Evolutionary conservation across 371 early-diverging fungal genomes (phyloP), one percentile per base, ranked within the genome.

Genomic region (Dinochytrium kinnereticum): DNA sequence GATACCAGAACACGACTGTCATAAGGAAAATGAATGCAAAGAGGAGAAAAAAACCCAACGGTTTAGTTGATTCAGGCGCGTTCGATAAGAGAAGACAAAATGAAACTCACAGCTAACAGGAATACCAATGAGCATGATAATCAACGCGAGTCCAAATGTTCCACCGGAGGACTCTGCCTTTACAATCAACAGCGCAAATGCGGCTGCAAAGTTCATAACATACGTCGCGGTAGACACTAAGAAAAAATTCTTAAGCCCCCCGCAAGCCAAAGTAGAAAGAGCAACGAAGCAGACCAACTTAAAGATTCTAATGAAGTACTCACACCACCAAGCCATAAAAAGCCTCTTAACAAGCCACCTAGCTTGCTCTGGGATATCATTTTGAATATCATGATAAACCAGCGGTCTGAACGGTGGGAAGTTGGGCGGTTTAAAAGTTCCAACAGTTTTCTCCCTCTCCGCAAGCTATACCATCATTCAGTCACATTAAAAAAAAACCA

Each of bases 1-100:
- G 73, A 55, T 81, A 81, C 81, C 81, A 81, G 68, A 81, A 79
- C 30, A 75, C 74, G 64, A 81, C 78, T 34, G 70, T 53, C 24
- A 5, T n/a, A 15, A 24, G 7, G 44, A 44, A 44, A 13, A 19
- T 44, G 7, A 44, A 19, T 44, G 44, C 19, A 44, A 44, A 44
- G 44, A 44, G 19, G 7, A 44, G 44, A 44, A n/a, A n/a, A n/a
- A n/a, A n/a, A n/a, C n/a, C n/a, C n/a, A n/a, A n/a, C n/a, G n/a
- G n/a, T n/a, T n/a, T n/a, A n/a, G n/a, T n/a, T n/a, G n/a, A n/a
- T n/a, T n/a, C n/a, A n/a, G n/a, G n/a, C n/a, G n/a, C n/a, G n/a
- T 44, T 44, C 49, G 49, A 13, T 44, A 44, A 44, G 13, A 53
- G 55, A 53, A 5, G 26, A 26, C 13, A 44, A 44, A 44, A 44